Evolutionary conservation across 192 early-diverging fungal genomes (phyloP), one percentile per base, ranked within the genome.

Genomic region (Ramicandelaber brevisporus): DNA sequence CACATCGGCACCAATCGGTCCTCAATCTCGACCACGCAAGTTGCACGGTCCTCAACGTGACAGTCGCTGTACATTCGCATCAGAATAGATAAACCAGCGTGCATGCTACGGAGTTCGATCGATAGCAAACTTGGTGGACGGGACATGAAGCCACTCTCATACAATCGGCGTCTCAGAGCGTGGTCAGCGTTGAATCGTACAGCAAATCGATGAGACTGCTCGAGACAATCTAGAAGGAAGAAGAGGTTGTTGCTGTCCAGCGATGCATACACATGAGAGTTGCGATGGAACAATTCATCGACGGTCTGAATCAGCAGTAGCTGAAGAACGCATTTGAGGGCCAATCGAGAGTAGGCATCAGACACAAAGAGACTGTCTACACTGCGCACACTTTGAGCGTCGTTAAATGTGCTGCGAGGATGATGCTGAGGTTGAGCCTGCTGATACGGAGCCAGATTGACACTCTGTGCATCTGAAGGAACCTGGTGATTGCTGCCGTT

Each of bases 111-210:
- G 7, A 83, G 80, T 49, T 93, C 88, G 44, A 87, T 84, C 38
- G 82, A 87, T 14, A 89, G 60, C 24, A 93, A 36, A 31, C 87
- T 87, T 11, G 88, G 88, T 36, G 88, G 41, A 22, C 83, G 79
- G 11, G 78, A 69, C 63, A 87, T 84, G 15, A 81, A 78, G 7
- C 84, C 80, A 64, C 63, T 44, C 50, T 68, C 59, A 44, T 78
- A 41, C 32, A 93, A 58, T 10, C 76, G 71, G 26, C 77, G 59
- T 5, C 88, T 71, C 16, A 89, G 60, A 22, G 70, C 63, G 26
- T 47, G 59, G 41, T 80, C 63, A 26, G 42, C 48, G 40, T 93
- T 87, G 41, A 93, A 93, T 15, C 61, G 40, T 26, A 65, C 53
- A 3, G 88, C 80, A 55, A 88, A 78, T 12, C 60, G 50, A 38